phyloP scores from a whole-genome alignment of 2,329 filamentous ascomycete genomes.

The Claviceps lovelessii region DNA sequence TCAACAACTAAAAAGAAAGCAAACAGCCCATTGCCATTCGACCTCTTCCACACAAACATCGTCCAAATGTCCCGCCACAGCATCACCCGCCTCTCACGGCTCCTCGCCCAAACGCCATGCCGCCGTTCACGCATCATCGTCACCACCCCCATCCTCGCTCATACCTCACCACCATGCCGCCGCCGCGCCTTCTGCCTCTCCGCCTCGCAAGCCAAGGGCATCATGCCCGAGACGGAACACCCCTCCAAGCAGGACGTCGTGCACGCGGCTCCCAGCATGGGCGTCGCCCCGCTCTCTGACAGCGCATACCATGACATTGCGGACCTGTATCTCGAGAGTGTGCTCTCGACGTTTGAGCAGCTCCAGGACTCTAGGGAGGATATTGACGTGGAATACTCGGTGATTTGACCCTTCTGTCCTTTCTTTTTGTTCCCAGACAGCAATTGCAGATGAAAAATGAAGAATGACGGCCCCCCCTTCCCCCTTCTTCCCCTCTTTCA shows the following conservation, averaged over 20 bases:
- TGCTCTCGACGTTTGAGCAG: slow-evolving; percentile 51
- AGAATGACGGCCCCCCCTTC: no score
- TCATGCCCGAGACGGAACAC: slow-evolving; percentile 45
- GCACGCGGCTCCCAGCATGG: slow-evolving; percentile 24
- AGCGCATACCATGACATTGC: slow-evolving; percentile 63
- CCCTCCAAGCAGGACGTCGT: slow-evolving; percentile 31
- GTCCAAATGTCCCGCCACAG: slow-evolving; percentile 19
- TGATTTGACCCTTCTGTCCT: slow-evolving; percentile 30
- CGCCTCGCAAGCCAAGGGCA: slow-evolving; percentile 26
- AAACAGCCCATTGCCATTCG: not conserved
- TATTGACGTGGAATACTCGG: slow-evolving; percentile 79
- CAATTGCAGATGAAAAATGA: not conserved
- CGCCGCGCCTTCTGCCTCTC: slow-evolving; percentile 18
- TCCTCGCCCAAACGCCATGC: slow-evolving; percentile 21
- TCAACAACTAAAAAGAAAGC: not conserved
- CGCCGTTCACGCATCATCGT: slow-evolving; percentile 10
- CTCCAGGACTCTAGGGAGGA: slow-evolving; percentile 59
- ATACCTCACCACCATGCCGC: slow-evolving; percentile 3
- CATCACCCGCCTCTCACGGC: slow-evolving; percentile 24
- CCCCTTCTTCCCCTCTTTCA: no score
- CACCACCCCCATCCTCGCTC: slow-evolving; percentile 2
- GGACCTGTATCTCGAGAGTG: slow-evolving; percentile 54
- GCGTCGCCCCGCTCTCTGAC: slow-evolving; percentile 50
- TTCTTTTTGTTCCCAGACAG: not conserved
- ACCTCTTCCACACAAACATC: not conserved